These are phyloP conservation scores for Amanita polypyramis DNA, from an alignment of 768 basidiomycete genomes.

Conservation along the genomic window DNA sequence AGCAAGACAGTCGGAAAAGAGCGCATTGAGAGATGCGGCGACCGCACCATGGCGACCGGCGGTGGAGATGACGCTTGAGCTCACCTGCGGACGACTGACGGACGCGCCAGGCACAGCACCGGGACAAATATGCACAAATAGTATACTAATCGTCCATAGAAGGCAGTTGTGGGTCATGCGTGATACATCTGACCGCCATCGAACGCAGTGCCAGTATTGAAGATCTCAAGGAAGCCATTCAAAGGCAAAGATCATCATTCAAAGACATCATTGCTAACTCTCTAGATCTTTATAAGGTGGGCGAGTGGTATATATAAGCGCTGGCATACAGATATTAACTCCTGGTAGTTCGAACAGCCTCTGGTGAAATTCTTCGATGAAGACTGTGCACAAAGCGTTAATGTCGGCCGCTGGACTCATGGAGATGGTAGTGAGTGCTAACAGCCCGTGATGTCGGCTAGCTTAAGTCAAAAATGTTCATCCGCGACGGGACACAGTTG, in stretches of 20 bases:
- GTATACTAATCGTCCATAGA: too few relatives aligned
- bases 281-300: background rate
- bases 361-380: background rate
- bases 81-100: too few relatives aligned
- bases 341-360: background rate
- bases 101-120: too few relatives aligned
- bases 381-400: background rate
- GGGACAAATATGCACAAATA: too few relatives aligned
- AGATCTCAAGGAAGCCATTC: slow-evolving; percentile 2
- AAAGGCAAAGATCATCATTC: background rate
- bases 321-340: background rate
- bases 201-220: background rate
- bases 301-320: background rate
- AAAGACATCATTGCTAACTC: background rate
- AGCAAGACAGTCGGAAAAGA: too few relatives aligned
- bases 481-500: background rate
- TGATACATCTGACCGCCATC: too few relatives aligned
- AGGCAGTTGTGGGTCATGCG: too few relatives aligned
- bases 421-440: background rate
- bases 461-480: too few relatives aligned
- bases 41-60: too few relatives aligned
- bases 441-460: background rate
- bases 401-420: background rate
- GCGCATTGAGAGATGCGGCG: too few relatives aligned
- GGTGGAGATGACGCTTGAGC: too few relatives aligned